Evolutionary conservation across 148 eudicot genomes (phyloP).

Genomic region (Cornus suecica): DNA sequence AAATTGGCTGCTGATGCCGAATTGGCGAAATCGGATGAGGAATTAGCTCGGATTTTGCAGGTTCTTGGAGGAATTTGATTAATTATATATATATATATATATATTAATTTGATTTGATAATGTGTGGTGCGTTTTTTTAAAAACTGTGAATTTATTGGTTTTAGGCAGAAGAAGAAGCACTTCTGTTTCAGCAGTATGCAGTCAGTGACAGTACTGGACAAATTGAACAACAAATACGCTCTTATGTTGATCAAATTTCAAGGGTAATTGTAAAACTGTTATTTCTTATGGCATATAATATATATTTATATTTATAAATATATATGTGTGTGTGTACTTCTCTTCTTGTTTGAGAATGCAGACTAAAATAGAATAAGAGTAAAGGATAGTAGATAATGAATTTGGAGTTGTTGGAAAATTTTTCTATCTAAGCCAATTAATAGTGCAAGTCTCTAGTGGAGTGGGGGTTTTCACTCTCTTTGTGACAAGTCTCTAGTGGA

Average conservation of each 20-base stretch:
- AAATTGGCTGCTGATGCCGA: conserved; percentile 32
- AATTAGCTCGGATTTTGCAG: conserved; percentile 87
- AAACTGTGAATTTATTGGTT: conserved; percentile 1
- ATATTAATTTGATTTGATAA: neutral
- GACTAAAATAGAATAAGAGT: neutral
- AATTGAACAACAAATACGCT: conserved; percentile 57
- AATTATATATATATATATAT: no score
- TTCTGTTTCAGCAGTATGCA: conserved; percentile 72
- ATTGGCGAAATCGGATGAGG: conserved; percentile 60
- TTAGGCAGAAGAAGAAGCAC: conserved; percentile 93
- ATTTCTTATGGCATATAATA: no score
- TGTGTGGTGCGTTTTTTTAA: neutral
- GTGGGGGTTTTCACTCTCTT: neutral
- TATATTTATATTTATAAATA: no score
- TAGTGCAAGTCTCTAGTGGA: neutral
- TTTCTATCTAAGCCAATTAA: neutral
- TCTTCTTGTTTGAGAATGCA: conserved; percentile 9
- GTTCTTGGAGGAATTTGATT: conserved; percentile 24
- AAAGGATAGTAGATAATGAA: neutral
- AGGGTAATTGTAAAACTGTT: conserved; percentile 44
- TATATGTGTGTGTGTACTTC: neutral
- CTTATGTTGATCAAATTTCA: conserved; percentile 72
- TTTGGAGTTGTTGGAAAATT: neutral
- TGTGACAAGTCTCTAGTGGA: neutral
- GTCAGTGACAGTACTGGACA: conserved; percentile 40